Conservation (phyloP, 805 yeast species). For the Pichia paraexigua region DNA sequence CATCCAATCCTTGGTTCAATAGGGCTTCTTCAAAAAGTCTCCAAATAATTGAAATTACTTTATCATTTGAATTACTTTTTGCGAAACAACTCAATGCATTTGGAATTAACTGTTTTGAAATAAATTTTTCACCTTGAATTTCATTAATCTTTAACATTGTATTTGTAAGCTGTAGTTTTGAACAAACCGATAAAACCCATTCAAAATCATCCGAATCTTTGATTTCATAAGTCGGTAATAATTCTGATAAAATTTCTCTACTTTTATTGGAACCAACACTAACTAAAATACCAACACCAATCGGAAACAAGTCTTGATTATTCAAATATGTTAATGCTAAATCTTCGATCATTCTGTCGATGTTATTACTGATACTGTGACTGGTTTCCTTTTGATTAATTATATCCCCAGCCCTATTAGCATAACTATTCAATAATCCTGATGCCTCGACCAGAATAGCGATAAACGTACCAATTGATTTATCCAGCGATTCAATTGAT, state of each 20-base stretch:
- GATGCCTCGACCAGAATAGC: conserved; percentile 58
- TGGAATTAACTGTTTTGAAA: conserved; percentile 29
- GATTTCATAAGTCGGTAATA: conserved; percentile 53
- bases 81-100: conserved; percentile 62
- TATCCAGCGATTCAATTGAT: conserved; percentile 50
- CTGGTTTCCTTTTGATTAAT: conserved; percentile 1
- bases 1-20: conserved; percentile 38
- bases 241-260: conserved; percentile 42
- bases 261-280: conserved; percentile 38
- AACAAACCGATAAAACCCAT: conserved; percentile 70
- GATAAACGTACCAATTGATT: conserved; percentile 54
- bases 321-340: conserved; percentile 49
- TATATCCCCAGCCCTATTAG: conserved; percentile 8
- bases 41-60: conserved; percentile 48
- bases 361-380: conserved; percentile 15
- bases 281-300: conserved; percentile 59
- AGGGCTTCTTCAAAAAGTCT: conserved; percentile 53
- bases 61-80: conserved; percentile 50
- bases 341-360: conserved; percentile 37
- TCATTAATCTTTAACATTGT: conserved; percentile 51
- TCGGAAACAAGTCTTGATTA: conserved; percentile 48
- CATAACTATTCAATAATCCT: conserved; percentile 42
- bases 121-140: conserved; percentile 37
- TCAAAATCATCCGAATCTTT: conserved; percentile 69
- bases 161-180: conserved; percentile 51